Evolutionary conservation across 108 stramenopile genomes (phyloP).

Genomic region (Chaetoceros muelleri): DNA sequence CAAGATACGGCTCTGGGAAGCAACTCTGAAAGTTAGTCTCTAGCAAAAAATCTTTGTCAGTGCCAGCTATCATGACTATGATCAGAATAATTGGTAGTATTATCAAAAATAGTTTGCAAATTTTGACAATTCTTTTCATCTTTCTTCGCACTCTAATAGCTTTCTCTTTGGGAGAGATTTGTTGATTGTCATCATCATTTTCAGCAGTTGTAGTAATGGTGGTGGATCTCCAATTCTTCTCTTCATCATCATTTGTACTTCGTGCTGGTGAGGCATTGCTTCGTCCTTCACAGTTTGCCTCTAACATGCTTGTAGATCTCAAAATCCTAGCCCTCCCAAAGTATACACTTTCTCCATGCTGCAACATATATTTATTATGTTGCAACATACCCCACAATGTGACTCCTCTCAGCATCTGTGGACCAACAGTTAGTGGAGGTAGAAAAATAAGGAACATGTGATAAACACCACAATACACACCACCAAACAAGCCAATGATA

Average conservation of each 20-base stretch:
- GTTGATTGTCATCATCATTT: background rate
- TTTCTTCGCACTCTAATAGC: background rate
- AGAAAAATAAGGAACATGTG: conserved; percentile 7
- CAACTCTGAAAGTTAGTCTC: background rate
- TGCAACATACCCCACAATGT: background rate
- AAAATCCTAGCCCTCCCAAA: background rate
- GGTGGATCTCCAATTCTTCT: background rate
- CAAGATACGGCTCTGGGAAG: background rate
- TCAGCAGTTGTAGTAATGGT: no score
- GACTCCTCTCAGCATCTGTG: conserved; percentile 3
- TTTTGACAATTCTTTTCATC: background rate
- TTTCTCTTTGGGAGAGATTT: background rate
- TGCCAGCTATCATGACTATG: background rate
- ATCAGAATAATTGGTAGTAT: background rate
- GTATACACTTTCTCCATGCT: background rate
- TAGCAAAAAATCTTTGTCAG: background rate
- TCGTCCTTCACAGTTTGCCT: no score
- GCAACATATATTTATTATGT: background rate
- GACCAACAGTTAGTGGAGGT: conserved; percentile 3
- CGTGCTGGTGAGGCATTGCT: background rate
- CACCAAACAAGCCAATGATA: background rate
- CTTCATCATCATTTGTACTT: background rate
- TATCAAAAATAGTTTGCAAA: background rate
- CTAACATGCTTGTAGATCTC: no score
- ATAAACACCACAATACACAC: conserved; percentile 1